These are phyloP conservation scores for Tetracladium marchalianum DNA, from an alignment of 495 filamentous ascomycete species.

Conservation along the genomic window DNA sequence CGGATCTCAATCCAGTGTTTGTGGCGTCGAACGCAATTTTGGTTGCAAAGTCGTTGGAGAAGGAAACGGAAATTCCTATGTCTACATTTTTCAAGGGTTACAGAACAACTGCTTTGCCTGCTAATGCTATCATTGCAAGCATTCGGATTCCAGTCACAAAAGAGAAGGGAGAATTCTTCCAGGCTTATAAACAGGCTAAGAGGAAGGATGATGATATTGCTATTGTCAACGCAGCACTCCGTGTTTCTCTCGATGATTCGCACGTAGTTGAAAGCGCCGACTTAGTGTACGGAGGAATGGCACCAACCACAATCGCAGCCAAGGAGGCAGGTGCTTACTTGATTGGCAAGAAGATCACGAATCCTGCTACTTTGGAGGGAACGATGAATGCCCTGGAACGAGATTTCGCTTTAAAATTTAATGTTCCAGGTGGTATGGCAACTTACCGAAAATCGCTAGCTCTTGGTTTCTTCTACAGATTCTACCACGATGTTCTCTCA, in stretches of 20 bases:
- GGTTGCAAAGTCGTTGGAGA: slow-evolving; percentile 60
- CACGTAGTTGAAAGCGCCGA: slow-evolving; percentile 60
- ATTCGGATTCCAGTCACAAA: slow-evolving; percentile 72
- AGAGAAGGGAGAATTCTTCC: slow-evolving; percentile 54
- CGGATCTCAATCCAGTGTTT: slow-evolving; percentile 91
- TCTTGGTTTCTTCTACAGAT: slow-evolving; percentile 80
- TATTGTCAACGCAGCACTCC: slow-evolving; percentile 79
- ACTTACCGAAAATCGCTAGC: slow-evolving; percentile 88
- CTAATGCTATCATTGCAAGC: slow-evolving; percentile 73
- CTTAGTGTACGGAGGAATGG: slow-evolving; percentile 87
- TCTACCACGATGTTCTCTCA: slow-evolving; percentile 60
- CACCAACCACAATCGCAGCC: slow-evolving; percentile 73
- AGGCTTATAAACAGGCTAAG: slow-evolving; percentile 90
- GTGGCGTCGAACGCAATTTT: slow-evolving; percentile 76
- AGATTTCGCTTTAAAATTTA: slow-evolving; percentile 78
- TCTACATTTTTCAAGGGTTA: slow-evolving; percentile 88
- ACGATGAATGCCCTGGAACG: slow-evolving; percentile 76
- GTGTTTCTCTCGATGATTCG: slow-evolving; percentile 53
- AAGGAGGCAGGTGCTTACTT: slow-evolving; percentile 64
- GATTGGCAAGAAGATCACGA: slow-evolving; percentile 66
- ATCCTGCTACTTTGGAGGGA: slow-evolving; percentile 74
- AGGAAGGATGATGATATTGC: slow-evolving; percentile 96
- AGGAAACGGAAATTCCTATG: slow-evolving; percentile 81
- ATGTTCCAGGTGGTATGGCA: slow-evolving; percentile 92
- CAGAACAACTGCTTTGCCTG: slow-evolving; percentile 69